Evolutionary conservation across 257 asterid species (phyloP).

Genomic region (Solanum gandarillasii): DNA sequence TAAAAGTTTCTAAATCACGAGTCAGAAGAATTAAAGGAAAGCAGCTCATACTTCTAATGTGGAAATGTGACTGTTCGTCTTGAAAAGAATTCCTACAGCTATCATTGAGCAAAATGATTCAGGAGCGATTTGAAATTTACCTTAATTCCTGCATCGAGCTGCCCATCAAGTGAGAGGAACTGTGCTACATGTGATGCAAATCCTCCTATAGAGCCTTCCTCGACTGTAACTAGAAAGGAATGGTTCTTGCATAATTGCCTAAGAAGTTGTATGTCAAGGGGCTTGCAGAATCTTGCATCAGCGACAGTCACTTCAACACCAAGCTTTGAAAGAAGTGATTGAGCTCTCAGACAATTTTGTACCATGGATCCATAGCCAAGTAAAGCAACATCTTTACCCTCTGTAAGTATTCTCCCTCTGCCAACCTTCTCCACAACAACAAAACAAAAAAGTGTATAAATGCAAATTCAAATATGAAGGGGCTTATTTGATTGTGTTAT

Average conservation of each 20-base stretch:
- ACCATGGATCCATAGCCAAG: conserved; percentile 87
- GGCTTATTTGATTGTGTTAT: background rate
- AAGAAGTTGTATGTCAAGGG: conserved; percentile 60
- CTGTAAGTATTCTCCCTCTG: conserved; percentile 50
- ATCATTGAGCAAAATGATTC: background rate
- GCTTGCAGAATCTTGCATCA: conserved; percentile 97
- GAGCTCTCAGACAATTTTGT: conserved; percentile 78
- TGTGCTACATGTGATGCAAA: conserved; percentile 84
- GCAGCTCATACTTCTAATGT: background rate
- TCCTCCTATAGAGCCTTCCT: conserved; percentile 85
- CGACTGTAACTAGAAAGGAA: conserved; percentile 54
- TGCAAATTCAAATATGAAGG: background rate
- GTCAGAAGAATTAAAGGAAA: background rate
- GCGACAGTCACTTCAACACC: conserved; percentile 74
- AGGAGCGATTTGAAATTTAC: conserved; percentile 15
- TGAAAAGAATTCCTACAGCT: background rate
- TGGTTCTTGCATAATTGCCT: conserved; percentile 57
- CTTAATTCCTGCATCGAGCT: conserved; percentile 74
- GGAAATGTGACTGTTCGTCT: background rate
- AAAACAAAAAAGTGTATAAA: background rate
- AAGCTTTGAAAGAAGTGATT: conserved; percentile 48
- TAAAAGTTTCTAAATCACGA: background rate
- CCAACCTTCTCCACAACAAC: conserved; percentile 44
- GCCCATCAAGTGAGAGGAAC: conserved; percentile 70
- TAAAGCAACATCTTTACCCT: conserved; percentile 70